Evolutionary conservation across 192 early-diverging fungal genomes (phyloP).

Genomic region (Backusella liffmaniae): DNA sequence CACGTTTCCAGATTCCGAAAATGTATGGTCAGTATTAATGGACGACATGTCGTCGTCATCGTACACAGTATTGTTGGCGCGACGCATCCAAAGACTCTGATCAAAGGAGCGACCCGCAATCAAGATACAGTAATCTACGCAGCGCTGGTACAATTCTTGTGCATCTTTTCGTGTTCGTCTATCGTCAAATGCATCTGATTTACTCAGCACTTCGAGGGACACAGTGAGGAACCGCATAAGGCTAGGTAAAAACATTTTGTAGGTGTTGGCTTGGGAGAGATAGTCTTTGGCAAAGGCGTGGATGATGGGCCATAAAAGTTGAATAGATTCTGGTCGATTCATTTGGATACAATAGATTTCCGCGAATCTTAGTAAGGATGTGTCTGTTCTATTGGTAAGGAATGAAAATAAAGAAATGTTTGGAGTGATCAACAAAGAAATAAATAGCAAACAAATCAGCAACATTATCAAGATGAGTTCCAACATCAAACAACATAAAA

Average conservation of each 20-base stretch:
- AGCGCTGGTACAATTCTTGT: slow-evolving; percentile 54
- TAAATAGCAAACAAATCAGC: not conserved
- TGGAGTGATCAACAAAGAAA: not conserved
- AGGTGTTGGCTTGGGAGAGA: slow-evolving; percentile 48
- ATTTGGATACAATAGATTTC: slow-evolving; percentile 58
- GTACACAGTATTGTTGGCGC: slow-evolving; percentile 37
- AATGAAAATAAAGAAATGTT: not conserved
- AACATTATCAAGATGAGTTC: not conserved
- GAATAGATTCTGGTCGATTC: slow-evolving; percentile 44
- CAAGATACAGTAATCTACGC: slow-evolving; percentile 73
- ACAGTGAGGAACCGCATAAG: slow-evolving; percentile 55
- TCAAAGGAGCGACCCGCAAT: slow-evolving; percentile 77
- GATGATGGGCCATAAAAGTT: slow-evolving; percentile 61
- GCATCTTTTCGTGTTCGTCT: slow-evolving; percentile 60
- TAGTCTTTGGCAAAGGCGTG: slow-evolving; percentile 62
- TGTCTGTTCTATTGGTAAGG: slow-evolving; percentile 53
- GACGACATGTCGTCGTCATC: slow-evolving; percentile 38
- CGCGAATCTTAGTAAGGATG: slow-evolving; percentile 58
- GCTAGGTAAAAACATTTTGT: slow-evolving; percentile 54
- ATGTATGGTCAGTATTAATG: slow-evolving; percentile 7
- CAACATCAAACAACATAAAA: not conserved
- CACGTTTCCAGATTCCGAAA: slow-evolving; percentile 6
- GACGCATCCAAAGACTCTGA: slow-evolving; percentile 63
- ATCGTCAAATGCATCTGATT: slow-evolving; percentile 49
- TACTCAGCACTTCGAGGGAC: slow-evolving; percentile 33